Base-by-base conservation (phyloP, 192 early-diverging fungal genomes). In the Entomortierella lignicola region DNA sequence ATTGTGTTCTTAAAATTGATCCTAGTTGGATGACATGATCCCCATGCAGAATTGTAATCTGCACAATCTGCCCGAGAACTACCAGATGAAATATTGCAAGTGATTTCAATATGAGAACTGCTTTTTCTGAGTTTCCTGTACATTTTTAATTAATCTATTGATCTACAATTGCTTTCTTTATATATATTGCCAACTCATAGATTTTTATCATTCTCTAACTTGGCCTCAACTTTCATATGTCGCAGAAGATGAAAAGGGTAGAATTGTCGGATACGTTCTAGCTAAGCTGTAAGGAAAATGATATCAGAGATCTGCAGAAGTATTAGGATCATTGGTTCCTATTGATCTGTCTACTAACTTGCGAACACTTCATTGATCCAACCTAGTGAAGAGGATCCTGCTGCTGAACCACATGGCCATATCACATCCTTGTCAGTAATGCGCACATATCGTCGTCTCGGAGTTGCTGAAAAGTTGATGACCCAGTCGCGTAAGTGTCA, bases 1-100 rank as follows among this genome's bases (percentile, higher is more conserved):
- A 37, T 20, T 47, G 47, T 30, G 32, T 42, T 42, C 50, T 2
- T 43, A 41, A 43, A 13, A 32, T 55, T 34, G 25, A 55, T 80
- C 18, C 12, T 29, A 94, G 91, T 81, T 90, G 57, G 92, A 95
- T 37, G 95, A 97, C 79, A 86, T 97, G 84, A 87, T 96, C 21
- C 89, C 89, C 21, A 97, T 99, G 91, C 98, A 99, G 84, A 91
- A 94, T 69, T 98, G 96, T 90, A 99, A 99, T 84, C 85, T 99
- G 61, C 87, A 89, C 61, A 98, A 99, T 82, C 87, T 99, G 42
- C 98, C 98, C 11, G 98, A 99, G 85, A 99, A 99, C 90, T 99
- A 99, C 83, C 94, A 95, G 77, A 97, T 99, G 94, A 99, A 99
- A 84, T 99, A 99, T 86, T 99, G 92, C 87, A 89, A 89, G 83